phyloP scores from a whole-genome alignment of 2,329 filamentous ascomycete genomes.

The Colletotrichum liaoningense region DNA sequence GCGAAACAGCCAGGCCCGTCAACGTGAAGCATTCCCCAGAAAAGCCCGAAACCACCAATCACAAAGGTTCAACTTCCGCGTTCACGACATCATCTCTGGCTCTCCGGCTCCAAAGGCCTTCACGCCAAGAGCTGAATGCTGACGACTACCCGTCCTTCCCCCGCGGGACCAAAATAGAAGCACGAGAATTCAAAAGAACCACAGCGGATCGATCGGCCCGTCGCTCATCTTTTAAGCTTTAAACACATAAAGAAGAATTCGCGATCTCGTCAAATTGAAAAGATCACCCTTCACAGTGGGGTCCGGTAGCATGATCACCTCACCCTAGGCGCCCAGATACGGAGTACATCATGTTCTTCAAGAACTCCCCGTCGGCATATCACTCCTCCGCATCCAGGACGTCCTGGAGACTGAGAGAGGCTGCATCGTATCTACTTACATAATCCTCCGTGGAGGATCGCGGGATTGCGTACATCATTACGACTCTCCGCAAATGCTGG shows the following conservation, averaged over 20 bases:
- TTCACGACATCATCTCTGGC: not conserved
- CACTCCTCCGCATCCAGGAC: not conserved
- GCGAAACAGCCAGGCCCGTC: not conserved
- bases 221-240: not conserved
- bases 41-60: not conserved
- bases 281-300: not conserved
- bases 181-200: not conserved
- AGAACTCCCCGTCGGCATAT: not conserved
- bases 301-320: not conserved
- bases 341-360: not conserved
- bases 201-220: not conserved
- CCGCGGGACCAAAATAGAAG: slow-evolving; percentile 3
- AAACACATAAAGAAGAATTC: not conserved
- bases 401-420: not conserved
- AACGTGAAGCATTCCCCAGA: not conserved
- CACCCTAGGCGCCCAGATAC: not conserved
- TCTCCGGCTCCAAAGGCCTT: not conserved
- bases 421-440: not conserved
- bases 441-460: not conserved
- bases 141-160: not conserved
- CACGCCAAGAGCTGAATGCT: slow-evolving; percentile 3
- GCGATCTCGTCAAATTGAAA: not conserved
- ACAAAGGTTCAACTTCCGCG: not conserved
- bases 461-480: slow-evolving; percentile 10
- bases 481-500: not conserved